phyloP scores from a whole-genome alignment of 2,329 filamentous ascomycete species.

The Hypoxylon sp. region DNA sequence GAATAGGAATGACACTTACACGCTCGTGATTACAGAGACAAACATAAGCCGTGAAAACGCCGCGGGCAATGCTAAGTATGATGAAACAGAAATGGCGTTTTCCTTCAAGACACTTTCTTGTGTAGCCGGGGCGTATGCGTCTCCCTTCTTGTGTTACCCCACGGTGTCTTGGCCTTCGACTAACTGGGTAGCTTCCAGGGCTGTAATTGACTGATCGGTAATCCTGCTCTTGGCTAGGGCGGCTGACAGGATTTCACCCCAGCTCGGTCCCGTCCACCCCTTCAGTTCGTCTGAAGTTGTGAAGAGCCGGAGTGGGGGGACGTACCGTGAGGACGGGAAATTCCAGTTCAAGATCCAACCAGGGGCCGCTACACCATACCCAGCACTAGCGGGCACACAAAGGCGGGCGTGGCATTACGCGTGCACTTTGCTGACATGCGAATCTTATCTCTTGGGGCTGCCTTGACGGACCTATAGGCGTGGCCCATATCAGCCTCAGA shows the following conservation, averaged over 20 bases:
- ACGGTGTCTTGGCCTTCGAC: slow-evolving; percentile 25
- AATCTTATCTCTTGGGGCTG: slow-evolving; percentile 22
- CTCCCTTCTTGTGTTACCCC: slow-evolving; percentile 15
- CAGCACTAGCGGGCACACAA: not conserved
- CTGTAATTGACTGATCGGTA: slow-evolving; percentile 28
- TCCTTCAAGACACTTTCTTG: not conserved
- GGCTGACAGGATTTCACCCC: slow-evolving; percentile 38
- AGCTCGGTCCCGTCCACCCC: slow-evolving; percentile 10
- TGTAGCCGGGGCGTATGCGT: not conserved
- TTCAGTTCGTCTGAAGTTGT: not conserved
- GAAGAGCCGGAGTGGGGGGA: not conserved
- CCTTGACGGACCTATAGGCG: slow-evolving; percentile 18
- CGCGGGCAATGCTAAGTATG: not conserved
- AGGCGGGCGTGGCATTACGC: slow-evolving; percentile 30
- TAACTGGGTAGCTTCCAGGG: not conserved
- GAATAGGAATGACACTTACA: slow-evolving; percentile 6
- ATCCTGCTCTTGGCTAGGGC: slow-evolving; percentile 22
- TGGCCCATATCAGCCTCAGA: slow-evolving; percentile 13
- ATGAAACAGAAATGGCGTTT: slow-evolving; percentile 10
- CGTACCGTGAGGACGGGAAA: slow-evolving; percentile 6
- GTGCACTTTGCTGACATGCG: slow-evolving; percentile 32
- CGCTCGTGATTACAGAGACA: slow-evolving; percentile 2
- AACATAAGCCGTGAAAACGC: slow-evolving; percentile 4
- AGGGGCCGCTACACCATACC: slow-evolving; percentile 7
- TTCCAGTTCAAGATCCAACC: slow-evolving; percentile 8